These are phyloP conservation scores for Ploettnerulaceae sp. DNA, from an alignment of 2,329 filamentous ascomycete genomes.

Conservation along the genomic window DNA sequence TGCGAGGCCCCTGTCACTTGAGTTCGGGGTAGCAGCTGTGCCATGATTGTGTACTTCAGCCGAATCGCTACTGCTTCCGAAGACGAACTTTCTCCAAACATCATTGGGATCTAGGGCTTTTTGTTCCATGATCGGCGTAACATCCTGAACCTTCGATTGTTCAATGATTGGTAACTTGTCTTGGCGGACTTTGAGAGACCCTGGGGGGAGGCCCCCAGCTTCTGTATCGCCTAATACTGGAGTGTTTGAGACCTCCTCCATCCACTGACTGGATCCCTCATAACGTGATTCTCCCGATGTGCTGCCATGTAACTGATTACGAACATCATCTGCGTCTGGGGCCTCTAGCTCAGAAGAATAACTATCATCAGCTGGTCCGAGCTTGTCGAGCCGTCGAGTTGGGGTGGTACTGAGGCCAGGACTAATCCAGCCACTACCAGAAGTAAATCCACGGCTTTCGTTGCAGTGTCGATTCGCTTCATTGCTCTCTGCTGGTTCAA, in stretches of 20 bases:
- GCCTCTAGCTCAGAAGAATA: slow-evolving; percentile 3
- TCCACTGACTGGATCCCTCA: neutral
- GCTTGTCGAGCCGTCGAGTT: neutral
- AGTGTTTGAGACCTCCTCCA: neutral
- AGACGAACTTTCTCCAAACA: slow-evolving; percentile 31
- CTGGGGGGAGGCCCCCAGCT: no score
- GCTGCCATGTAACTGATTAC: neutral
- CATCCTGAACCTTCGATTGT: neutral
- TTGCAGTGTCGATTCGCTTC: neutral
- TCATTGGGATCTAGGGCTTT: slow-evolving; percentile 16
- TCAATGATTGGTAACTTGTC: neutral
- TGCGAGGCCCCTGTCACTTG: neutral
- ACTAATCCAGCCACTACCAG: slow-evolving; percentile 17
- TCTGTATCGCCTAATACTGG: no score
- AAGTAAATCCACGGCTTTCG: neutral
- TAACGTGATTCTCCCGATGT: neutral
- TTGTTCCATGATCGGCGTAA: neutral
- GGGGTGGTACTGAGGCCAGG: slow-evolving; percentile 24
- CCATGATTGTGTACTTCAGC: neutral
- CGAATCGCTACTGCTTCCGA: slow-evolving; percentile 22
- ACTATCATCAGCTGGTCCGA: neutral
- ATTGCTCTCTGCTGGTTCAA: slow-evolving; percentile 10
- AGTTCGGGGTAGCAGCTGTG: neutral
- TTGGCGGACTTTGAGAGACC: no score
- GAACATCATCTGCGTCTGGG: neutral